Evolutionary conservation across 805 yeast species (phyloP), one percentile per base, ranked within the genome.

Genomic region (Sugiyamaella valdiviana): DNA sequence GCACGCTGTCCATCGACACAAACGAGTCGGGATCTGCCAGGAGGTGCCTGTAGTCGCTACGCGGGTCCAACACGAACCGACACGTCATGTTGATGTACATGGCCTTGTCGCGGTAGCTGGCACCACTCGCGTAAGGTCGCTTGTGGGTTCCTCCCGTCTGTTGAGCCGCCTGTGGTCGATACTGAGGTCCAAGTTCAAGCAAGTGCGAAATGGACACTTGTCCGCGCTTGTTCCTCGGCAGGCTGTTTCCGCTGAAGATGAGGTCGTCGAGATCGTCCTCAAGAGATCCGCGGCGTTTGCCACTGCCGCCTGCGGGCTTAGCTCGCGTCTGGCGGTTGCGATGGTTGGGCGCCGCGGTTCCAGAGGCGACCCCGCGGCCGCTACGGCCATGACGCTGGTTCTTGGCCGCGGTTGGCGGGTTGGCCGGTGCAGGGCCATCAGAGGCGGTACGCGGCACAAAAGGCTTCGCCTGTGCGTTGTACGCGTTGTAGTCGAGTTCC

Each of bases 11-110:
- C 51, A 77, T 74, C 14, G 82, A 77, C 2, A 91, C 69, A 0
- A 85, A 82, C n/a, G 79, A 63, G 60, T 86, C 88, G 1, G 96
- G 93, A 60, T 88, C 91, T 17, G 76, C 53, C 39, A 74, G 68
- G 60, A 85, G 91, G 7, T 77, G 68, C 21, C 68, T 62, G 59
- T 79, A 83, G 40, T 76, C 75, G 36, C 74, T 71, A 37, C 79
- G 62, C 44, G 77, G 72, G 57, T 86, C 85, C n/a, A 91, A 85
- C 16, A 91, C 76, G 58, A 93, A 84, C 56, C 87, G 78, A 62
- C 83, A 90, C 62, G 85, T 83, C 17, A 89, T 91, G 62, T 91
- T 93, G 50, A 88, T 82, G 45, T 63, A 68, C 10, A 60, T 54
- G 21, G 54, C 55, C 45, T 64, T 60, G 44, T 64, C 69, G 19